phyloP scores from a whole-genome alignment of 495 filamentous ascomycete genomes.

The Daldinia concentrica region DNA sequence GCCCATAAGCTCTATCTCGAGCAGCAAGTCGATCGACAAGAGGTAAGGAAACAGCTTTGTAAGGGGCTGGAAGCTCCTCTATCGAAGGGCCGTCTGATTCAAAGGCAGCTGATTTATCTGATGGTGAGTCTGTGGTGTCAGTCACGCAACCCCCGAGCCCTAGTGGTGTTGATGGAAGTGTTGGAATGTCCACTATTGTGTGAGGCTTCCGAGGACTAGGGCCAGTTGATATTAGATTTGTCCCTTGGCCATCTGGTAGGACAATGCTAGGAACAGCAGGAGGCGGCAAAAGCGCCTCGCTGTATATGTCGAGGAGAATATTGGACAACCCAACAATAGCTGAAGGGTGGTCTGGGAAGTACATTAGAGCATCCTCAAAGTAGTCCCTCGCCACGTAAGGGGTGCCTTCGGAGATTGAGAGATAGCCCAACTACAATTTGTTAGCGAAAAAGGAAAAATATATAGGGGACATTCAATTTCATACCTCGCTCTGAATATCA shows the following conservation, averaged over 20 bases:
- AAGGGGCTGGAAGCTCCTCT: constrained; percentile 54
- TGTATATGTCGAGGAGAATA: constrained; percentile 86
- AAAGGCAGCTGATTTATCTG: constrained; percentile 9
- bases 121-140: constrained; percentile 13
- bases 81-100: constrained; percentile 27
- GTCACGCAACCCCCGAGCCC: constrained; percentile 45
- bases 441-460: constrained; percentile 46
- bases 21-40: constrained; percentile 81
- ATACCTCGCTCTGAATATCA: constrained; percentile 79
- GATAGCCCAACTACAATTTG: constrained; percentile 68
- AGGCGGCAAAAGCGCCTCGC: constrained; percentile 64
- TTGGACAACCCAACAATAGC: constrained; percentile 85
- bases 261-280: constrained; percentile 52
- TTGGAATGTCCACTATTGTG: constrained; percentile 15
- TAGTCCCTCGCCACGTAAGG: constrained; percentile 73
- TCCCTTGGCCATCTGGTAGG: constrained; percentile 21
- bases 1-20: constrained; percentile 83
- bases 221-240: constrained; percentile 22
- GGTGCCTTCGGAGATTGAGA: constrained; percentile 67
- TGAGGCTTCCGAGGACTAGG: constrained; percentile 17
- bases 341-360: constrained; percentile 76
- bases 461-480: constrained; percentile 29
- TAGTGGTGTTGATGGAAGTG: constrained; percentile 52
- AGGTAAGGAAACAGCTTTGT: constrained; percentile 63
- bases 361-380: constrained; percentile 82